Percentiles rank a stretch among this genome's conserved stretches.
Conservation (phyloP, 1,284 basidiomycete species). For the Ustilago tritici region DNA sequence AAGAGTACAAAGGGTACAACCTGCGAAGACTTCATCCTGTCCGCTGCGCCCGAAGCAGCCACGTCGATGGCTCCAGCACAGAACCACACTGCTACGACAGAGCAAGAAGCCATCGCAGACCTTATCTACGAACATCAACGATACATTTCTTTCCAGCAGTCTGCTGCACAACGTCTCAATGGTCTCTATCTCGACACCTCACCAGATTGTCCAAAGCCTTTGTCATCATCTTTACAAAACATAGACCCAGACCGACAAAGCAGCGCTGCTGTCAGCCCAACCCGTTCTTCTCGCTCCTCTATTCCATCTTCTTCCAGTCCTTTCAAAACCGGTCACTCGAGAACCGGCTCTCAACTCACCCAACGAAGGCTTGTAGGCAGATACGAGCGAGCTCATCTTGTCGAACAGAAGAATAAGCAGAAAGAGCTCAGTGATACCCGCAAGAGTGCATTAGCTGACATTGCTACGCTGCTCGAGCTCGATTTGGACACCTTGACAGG, state of each 20-base stretch:
- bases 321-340: slow-evolving; percentile 40
- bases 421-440: slow-evolving; percentile 60
- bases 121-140: slow-evolving; percentile 61
- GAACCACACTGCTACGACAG: slow-evolving; percentile 14
- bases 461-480: slow-evolving; percentile 59
- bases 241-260: slow-evolving; percentile 10
- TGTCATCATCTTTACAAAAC: neutral
- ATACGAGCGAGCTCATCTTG: slow-evolving; percentile 54
- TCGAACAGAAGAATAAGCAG: slow-evolving; percentile 57
- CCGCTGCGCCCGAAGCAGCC: slow-evolving; percentile 46
- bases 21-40: slow-evolving; percentile 64
- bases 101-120: slow-evolving; percentile 58
- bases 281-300: slow-evolving; percentile 9
- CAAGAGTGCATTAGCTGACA: slow-evolving; percentile 53
- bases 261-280: slow-evolving; percentile 25
- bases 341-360: slow-evolving; percentile 38
- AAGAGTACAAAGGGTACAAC: slow-evolving; percentile 55
- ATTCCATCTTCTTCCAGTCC: slow-evolving; percentile 19
- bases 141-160: slow-evolving; percentile 40
- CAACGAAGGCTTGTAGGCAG: slow-evolving; percentile 54
- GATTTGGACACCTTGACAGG: slow-evolving; percentile 54
- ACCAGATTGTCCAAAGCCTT: slow-evolving; percentile 14
- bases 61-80: slow-evolving; percentile 7
- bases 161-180: slow-evolving; percentile 42
- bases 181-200: slow-evolving; percentile 36